phyloP scores from a whole-genome alignment of 1,139 yeast species.

The Arxiozyma slooffiae region DNA sequence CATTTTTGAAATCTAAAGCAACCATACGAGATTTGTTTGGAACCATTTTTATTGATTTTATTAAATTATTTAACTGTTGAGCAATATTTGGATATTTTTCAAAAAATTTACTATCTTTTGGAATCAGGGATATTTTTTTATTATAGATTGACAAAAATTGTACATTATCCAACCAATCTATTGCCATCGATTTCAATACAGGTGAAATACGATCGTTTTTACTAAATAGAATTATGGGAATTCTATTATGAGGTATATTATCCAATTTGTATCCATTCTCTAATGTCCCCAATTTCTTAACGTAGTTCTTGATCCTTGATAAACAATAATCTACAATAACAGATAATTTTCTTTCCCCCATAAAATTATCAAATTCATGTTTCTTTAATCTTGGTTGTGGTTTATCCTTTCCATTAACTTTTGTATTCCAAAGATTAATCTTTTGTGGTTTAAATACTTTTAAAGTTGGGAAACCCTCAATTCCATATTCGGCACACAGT shows the following conservation, averaged over 20 bases:
- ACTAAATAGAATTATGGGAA: conserved; percentile 37
- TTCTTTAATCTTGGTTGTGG: conserved; percentile 18
- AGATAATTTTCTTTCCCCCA: conserved; percentile 57
- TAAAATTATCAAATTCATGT: conserved; percentile 57
- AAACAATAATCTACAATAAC: conserved; percentile 50
- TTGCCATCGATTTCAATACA: conserved; percentile 59
- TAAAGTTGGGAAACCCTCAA: conserved; percentile 75
- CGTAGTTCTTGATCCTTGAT: conserved; percentile 63
- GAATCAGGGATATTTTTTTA: conserved; percentile 7
- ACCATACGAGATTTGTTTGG: conserved; percentile 13
- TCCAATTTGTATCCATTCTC: conserved; percentile 11
- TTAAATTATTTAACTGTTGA: conserved; percentile 10
- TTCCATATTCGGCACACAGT: conserved; percentile 56
- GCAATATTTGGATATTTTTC: conserved; percentile 13
- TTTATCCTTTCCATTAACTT: conserved; percentile 6
- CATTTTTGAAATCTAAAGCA: conserved; percentile 17
- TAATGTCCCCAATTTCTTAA: conserved; percentile 40
- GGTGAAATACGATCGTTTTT: conserved; percentile 46
- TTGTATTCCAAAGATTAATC: conserved; percentile 28
- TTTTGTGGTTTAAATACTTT: conserved; percentile 79
- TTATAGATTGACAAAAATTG: conserved; percentile 31
- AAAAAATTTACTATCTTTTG: neutral
- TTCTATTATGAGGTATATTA: conserved; percentile 11
- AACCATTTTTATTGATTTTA: conserved; percentile 8
- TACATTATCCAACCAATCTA: conserved; percentile 51